Base-by-base conservation (phyloP, 257 asterid species). In the Solanum microdontum region DNA sequence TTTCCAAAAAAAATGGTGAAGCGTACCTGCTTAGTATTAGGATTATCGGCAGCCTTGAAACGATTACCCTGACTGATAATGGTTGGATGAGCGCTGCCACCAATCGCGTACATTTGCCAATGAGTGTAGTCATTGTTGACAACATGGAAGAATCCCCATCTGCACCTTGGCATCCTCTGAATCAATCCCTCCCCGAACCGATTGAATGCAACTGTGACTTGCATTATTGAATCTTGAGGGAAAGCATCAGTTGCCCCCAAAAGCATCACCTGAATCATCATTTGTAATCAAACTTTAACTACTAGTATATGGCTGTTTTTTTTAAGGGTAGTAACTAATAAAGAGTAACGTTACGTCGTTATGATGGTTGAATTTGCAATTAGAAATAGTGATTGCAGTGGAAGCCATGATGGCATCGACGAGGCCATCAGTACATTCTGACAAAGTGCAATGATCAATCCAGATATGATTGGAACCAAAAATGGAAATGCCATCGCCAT, bases 31-130 rank as follows among this genome's bases (percentile, higher is more conserved):
- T 92, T 93, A 32, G 91, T 89, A 90, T 70, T 8, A 1, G 83
- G 77, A 37, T 92, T 89, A 75, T 91, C 34, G 10, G 93, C 84
- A 76, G 95, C 94, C 89, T 86, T 91, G 93, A 91, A 92, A 30
- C 95, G 90, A 37, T 93, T 93, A 14, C 96, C 96, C 91, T 93
- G 96, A 92, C 95, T 92, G 88, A 93, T 87, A 58, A 93, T 92
- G 82, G 94, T 93, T 85, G 96, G 93, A 69, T 89, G 86, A 13
- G 95, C 88, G 10, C 96, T 93, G 19, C 96, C 95, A 2, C 96
- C 96, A 28, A 93, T 90, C 88, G 96, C 96, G 4, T 93, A 93
- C 93, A 93, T 87, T 88, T 88, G 77, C 95, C 96, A 93, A 10
- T 89, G 89, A 60, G 91, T 84, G 91, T 93, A 93, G 87, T 91